phyloP scores from a whole-genome alignment of 768 basidiomycete genomes.

The Termitomyces sp. region DNA sequence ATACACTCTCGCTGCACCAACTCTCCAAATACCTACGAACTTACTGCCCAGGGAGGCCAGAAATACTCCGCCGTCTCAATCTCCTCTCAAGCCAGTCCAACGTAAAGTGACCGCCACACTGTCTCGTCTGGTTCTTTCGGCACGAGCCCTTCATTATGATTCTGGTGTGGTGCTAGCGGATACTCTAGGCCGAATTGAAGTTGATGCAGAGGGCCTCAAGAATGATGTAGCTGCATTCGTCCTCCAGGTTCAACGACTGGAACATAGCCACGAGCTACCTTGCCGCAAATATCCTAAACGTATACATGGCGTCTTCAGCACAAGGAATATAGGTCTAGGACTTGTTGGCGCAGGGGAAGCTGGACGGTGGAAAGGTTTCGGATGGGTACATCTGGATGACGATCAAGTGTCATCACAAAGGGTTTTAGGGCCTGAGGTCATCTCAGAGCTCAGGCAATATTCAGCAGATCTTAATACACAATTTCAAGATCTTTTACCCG shows the following conservation, averaged over 20 bases:
- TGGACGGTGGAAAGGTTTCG: conserved; percentile 80
- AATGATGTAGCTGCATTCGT: conserved; percentile 65
- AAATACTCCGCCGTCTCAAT: conserved; percentile 40
- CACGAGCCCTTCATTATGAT: conserved; percentile 85
- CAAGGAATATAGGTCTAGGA: conserved; percentile 64
- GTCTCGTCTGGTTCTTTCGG: conserved; percentile 83
- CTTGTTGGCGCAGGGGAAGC: conserved; percentile 77
- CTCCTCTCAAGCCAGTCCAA: conserved; percentile 72
- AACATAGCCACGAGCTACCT: conserved; percentile 27
- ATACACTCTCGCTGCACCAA: conserved; percentile 56
- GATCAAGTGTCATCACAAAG: conserved; percentile 41
- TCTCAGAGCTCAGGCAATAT: conserved; percentile 46
- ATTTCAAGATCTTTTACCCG: conserved; percentile 32
- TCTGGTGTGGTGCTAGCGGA: conserved; percentile 57
- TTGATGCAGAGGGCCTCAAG: conserved; percentile 72
- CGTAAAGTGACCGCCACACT: conserved; percentile 85
- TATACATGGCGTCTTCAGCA: conserved; percentile 54
- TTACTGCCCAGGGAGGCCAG: conserved; percentile 45
- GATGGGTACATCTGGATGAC: conserved; percentile 60
- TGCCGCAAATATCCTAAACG: conserved; percentile 40
- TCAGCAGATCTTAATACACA: conserved; percentile 45
- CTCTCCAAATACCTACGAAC: conserved; percentile 54
- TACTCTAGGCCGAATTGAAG: conserved; percentile 64
- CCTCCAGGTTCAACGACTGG: conserved; percentile 57
- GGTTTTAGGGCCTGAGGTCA: conserved; percentile 43